Percentiles rank a stretch among this genome's conserved stretches.
phyloP scores from a whole-genome alignment of 768 basidiomycete species.

The Panaeolus cyanescens region DNA sequence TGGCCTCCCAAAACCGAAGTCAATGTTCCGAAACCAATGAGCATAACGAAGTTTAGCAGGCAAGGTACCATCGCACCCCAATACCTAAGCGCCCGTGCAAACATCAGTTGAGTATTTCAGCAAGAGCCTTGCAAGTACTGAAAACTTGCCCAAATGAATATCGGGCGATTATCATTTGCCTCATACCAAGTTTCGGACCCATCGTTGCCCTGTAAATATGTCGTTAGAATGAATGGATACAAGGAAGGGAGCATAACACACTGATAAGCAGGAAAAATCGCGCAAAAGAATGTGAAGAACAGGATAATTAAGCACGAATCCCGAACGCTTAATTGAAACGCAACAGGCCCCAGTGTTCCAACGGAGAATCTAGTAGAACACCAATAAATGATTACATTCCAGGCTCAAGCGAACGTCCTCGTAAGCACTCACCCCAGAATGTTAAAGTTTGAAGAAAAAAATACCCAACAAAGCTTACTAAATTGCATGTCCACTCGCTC shows the following conservation, averaged over 20 bases:
- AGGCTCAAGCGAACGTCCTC: neutral
- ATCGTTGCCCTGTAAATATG: slow-evolving; percentile 48
- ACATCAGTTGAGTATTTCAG: neutral
- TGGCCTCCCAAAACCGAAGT: slow-evolving; percentile 74
- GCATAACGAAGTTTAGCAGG: slow-evolving; percentile 60
- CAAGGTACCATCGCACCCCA: slow-evolving; percentile 65
- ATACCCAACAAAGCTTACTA: slow-evolving; percentile 74
- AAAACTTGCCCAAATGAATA: slow-evolving; percentile 41
- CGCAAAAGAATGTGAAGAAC: slow-evolving; percentile 67
- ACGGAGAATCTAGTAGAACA: slow-evolving; percentile 56
- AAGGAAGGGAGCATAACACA: slow-evolving; percentile 21
- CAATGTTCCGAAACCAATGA: slow-evolving; percentile 72
- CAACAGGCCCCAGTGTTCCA: slow-evolving; percentile 66
- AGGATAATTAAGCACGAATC: slow-evolving; percentile 67
- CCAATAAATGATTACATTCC: neutral
- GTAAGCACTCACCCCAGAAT: slow-evolving; percentile 59
- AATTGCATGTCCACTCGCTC: slow-evolving; percentile 62
- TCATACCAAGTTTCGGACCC: slow-evolving; percentile 83
- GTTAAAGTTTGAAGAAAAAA: slow-evolving; percentile 74
- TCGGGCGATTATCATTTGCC: slow-evolving; percentile 79
- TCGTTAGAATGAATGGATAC: neutral
- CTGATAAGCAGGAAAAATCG: slow-evolving; percentile 63
- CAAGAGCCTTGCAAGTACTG: neutral
- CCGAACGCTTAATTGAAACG: slow-evolving; percentile 59
- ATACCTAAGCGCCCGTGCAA: slow-evolving; percentile 12